Conservation (phyloP, 2,329 filamentous ascomycete genomes). For the Didymosphaeria variabile region DNA sequence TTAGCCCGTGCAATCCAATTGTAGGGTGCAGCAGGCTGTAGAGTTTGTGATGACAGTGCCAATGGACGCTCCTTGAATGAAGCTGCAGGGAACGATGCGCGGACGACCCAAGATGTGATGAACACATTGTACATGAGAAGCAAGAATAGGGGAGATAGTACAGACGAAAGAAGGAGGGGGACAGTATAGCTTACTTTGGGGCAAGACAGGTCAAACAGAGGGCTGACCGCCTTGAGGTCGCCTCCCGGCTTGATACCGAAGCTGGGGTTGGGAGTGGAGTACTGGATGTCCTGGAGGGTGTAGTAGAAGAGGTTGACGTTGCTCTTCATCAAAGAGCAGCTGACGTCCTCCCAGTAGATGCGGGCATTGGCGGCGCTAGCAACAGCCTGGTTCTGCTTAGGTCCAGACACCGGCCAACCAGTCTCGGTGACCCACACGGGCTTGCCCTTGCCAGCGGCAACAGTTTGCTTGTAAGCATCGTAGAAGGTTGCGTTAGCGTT, state of each 20-base stretch:
- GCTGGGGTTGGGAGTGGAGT: conserved; percentile 68
- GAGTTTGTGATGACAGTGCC: not conserved
- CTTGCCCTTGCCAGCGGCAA: conserved; percentile 69
- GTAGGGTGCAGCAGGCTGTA: conserved; percentile 16
- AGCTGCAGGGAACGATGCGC: not conserved
- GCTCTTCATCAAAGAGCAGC: conserved; percentile 72
- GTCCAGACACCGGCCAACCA: conserved; percentile 81
- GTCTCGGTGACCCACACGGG: conserved; percentile 88
- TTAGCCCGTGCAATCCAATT: conserved; percentile 40
- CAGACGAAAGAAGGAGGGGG: conserved; percentile 26
- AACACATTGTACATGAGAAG: conserved; percentile 32
- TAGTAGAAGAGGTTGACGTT: conserved; percentile 71
- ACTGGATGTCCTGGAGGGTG: conserved; percentile 74
- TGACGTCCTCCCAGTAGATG: conserved; percentile 82
- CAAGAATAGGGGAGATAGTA: conserved; percentile 31
- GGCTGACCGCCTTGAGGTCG: conserved; percentile 39
- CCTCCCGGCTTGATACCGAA: conserved; percentile 73
- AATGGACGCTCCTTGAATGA: not conserved
- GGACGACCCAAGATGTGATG: conserved; percentile 25
- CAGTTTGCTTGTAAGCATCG: conserved; percentile 69
- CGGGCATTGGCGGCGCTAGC: conserved; percentile 74
- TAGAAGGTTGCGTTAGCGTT: conserved; percentile 74
- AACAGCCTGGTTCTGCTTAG: conserved; percentile 66
- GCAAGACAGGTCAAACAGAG: conserved; percentile 49
- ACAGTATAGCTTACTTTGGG: conserved; percentile 42